Evolutionary conservation across 805 yeast genomes (phyloP).

Genomic region (Cyberlindnera amylophila): DNA sequence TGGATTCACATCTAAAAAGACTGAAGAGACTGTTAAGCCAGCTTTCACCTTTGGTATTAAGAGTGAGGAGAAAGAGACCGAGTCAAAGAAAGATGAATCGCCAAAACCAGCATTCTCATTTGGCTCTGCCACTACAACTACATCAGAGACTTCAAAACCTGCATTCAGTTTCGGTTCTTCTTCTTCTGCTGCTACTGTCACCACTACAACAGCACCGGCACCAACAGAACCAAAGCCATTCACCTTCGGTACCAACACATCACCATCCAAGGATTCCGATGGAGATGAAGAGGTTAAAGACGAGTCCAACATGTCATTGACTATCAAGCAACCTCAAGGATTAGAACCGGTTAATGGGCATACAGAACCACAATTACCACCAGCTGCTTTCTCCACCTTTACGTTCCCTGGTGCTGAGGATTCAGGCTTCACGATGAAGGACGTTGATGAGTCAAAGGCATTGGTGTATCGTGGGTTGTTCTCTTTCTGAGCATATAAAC

Average conservation of each 20-base stretch:
- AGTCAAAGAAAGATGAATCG: not conserved
- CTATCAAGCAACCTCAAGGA: constrained; percentile 1
- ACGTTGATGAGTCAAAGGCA: constrained; percentile 21
- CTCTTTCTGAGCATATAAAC: constrained; percentile 12
- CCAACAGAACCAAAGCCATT: not conserved
- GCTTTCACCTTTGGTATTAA: constrained; percentile 1
- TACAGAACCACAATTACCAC: not conserved
- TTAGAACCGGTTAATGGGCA: not conserved
- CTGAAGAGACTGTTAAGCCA: not conserved
- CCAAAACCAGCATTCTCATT: constrained; percentile 1
- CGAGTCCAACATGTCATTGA: constrained; percentile 1
- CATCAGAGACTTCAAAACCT: not conserved
- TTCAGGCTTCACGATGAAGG: constrained; percentile 11
- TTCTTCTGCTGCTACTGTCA: too few relatives aligned
- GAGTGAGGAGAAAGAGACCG: not conserved
- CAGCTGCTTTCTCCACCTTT: constrained; percentile 11
- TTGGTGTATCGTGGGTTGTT: constrained; percentile 10
- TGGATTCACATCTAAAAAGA: not conserved
- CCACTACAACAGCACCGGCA: not conserved
- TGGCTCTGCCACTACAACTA: not conserved
- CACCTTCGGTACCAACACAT: not conserved
- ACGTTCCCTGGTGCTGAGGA: constrained; percentile 22
- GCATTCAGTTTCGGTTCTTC: not conserved
- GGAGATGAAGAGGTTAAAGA: constrained; percentile 7
- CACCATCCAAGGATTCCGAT: constrained; percentile 1